phyloP scores from a whole-genome alignment of 441 rosid genomes.

The Pelargonium myrrhifolium region DNA sequence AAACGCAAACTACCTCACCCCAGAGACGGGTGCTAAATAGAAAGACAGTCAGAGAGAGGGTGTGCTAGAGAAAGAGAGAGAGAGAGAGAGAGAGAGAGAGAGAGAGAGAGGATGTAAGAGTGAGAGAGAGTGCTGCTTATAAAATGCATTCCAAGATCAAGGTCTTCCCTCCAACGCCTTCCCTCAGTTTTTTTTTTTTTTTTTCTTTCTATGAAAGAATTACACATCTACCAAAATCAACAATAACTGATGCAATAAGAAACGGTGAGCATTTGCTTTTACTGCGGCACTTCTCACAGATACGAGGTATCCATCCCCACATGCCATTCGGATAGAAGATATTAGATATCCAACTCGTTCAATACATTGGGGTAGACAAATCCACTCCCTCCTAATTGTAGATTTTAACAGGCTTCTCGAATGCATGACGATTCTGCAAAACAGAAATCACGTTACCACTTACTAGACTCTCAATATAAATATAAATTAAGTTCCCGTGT shows the following conservation, averaged over 20 bases:
- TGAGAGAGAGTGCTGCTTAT: too few relatives aligned
- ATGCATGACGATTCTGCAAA: constrained; percentile 59
- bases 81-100: not conserved
- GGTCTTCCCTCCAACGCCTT: constrained; percentile 11
- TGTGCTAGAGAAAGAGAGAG: constrained; percentile 10
- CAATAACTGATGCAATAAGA: constrained; percentile 11
- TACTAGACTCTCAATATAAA: too few relatives aligned
- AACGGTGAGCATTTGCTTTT: constrained; percentile 9
- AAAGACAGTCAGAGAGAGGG: constrained; percentile 1
- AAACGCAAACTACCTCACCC: constrained; percentile 22
- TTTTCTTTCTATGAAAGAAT: constrained; percentile 21
- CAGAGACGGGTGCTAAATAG: constrained; percentile 18
- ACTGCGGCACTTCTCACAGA: constrained; percentile 17
- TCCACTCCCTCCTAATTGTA: constrained; percentile 31
- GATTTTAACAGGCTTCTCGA: constrained; percentile 61
- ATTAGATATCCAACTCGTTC: constrained; percentile 4
- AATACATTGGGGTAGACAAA: constrained; percentile 8
- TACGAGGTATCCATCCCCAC: not conserved
- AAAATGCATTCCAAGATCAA: constrained; percentile 13
- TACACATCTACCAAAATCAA: constrained; percentile 22
- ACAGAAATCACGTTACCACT: constrained; percentile 6
- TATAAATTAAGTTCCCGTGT: not conserved
- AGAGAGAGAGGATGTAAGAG: too few relatives aligned
- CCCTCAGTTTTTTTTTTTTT: not conserved
- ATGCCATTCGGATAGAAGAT: not conserved